phyloP scores from a whole-genome alignment of 2,329 filamentous ascomycete species.

The Epichloe sp. region DNA sequence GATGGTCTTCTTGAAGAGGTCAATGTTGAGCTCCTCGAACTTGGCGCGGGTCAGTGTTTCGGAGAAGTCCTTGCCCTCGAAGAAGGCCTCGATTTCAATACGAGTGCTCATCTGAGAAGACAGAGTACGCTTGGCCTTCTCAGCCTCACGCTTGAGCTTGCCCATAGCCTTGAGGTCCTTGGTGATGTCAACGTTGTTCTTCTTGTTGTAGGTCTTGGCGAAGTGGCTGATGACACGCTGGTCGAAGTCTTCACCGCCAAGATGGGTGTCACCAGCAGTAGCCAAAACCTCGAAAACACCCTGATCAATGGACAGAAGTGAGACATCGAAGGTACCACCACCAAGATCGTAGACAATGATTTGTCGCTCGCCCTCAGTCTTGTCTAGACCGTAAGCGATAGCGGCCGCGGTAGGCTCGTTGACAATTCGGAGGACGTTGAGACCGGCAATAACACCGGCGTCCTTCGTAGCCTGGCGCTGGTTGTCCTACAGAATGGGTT shows the following conservation, averaged over 20 bases:
- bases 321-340: constrained; percentile 92
- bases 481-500: constrained; percentile 45
- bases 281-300: constrained; percentile 91
- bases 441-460: constrained; percentile 78
- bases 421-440: constrained; percentile 91
- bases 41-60: constrained; percentile 97
- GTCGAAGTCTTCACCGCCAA: constrained; percentile 98
- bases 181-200: constrained; percentile 81
- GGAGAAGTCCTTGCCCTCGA: constrained; percentile 93
- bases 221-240: constrained; percentile 95
- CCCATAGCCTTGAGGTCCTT: constrained; percentile 97
- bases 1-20: constrained; percentile 98
- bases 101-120: constrained; percentile 87
- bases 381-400: constrained; percentile 87
- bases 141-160: constrained; percentile 98
- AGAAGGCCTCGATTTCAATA: constrained; percentile 95
- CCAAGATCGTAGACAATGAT: constrained; percentile 90
- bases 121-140: constrained; percentile 98
- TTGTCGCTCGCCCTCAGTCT: constrained; percentile 70
- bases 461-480: constrained; percentile 96
- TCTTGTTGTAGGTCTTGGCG: constrained; percentile 98
- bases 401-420: constrained; percentile 94
- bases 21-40: constrained; percentile 98
- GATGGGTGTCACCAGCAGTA: constrained; percentile 91
- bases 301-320: constrained; percentile 79